Percentiles rank a stretch among this genome's conserved stretches.
Conservation (phyloP, 2,329 filamentous ascomycete species). For the Epichloe hybrida region DNA sequence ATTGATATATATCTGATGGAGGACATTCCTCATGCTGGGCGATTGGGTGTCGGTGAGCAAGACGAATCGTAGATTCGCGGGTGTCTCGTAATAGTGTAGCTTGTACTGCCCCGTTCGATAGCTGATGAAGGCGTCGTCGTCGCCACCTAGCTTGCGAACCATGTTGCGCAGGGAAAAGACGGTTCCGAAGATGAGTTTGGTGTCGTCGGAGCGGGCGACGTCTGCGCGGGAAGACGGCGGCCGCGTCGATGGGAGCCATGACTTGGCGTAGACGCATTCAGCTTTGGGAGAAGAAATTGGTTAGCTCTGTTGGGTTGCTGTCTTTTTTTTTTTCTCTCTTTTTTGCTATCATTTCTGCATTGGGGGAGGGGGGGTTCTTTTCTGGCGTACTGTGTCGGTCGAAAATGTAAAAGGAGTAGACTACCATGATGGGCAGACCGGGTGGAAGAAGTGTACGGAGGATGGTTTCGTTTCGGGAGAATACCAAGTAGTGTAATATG, state of each 20-base stretch:
- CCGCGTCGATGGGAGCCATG: constrained; percentile 51
- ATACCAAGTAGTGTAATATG: too few species aligned
- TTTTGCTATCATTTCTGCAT: too few species aligned
- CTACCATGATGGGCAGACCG: constrained; percentile 51
- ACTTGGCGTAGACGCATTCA: constrained; percentile 91
- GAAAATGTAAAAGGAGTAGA: constrained; percentile 98
- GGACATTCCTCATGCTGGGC: constrained; percentile 79
- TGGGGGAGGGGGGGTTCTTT: neutral
- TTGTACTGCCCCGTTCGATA: constrained; percentile 94
- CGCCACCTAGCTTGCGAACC: constrained; percentile 85
- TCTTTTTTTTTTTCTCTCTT: neutral
- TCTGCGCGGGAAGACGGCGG: constrained; percentile 29
- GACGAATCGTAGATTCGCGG: constrained; percentile 88
- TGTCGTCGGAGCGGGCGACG: constrained; percentile 55
- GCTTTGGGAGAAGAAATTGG: constrained; percentile 36
- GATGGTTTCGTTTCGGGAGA: too few species aligned
- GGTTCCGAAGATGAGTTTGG: constrained; percentile 94
- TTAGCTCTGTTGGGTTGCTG: neutral
- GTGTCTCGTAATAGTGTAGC: constrained; percentile 97
- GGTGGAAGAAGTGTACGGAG: neutral
- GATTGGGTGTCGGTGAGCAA: constrained; percentile 87
- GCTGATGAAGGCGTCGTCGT: constrained; percentile 88
- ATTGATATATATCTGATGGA: constrained; percentile 98
- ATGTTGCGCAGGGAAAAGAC: constrained; percentile 95
- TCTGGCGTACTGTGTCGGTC: constrained; percentile 74